phyloP scores from a whole-genome alignment of 148 eudicot species.

The Dianthus caryophyllus region DNA sequence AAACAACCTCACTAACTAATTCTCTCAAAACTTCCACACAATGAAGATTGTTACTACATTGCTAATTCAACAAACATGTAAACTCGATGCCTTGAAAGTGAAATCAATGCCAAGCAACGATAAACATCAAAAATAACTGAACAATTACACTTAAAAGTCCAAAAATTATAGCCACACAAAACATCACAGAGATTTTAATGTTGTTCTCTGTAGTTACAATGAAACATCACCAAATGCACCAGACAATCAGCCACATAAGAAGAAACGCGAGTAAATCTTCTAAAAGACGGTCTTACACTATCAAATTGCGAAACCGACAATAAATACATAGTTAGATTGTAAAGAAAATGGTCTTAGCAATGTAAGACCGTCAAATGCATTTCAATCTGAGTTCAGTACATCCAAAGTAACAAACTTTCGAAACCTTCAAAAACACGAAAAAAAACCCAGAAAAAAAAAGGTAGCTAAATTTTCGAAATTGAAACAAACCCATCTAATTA shows the following conservation, averaged over 20 bases:
- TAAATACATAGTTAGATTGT: too few relatives aligned
- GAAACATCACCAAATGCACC: not conserved
- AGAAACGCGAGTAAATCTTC: too few relatives aligned
- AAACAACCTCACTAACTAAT: not conserved
- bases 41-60: not conserved
- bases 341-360: too few relatives aligned
- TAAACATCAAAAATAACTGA: conserved; percentile 1
- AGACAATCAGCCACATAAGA: not conserved
- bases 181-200: not conserved
- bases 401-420: not conserved
- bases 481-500: conserved; percentile 5
- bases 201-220: not conserved
- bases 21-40: not conserved
- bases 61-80: not conserved
- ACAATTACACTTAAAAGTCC: conserved; percentile 6
- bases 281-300: too few relatives aligned
- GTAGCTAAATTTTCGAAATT: not conserved
- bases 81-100: not conserved
- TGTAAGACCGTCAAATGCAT: too few relatives aligned
- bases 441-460: conserved; percentile 5
- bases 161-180: not conserved
- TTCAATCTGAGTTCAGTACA: not conserved
- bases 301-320: too few relatives aligned
- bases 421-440: not conserved
- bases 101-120: not conserved